phyloP scores from a whole-genome alignment of 2,329 filamentous ascomycete genomes.

The Colletotrichum gigasporum region DNA sequence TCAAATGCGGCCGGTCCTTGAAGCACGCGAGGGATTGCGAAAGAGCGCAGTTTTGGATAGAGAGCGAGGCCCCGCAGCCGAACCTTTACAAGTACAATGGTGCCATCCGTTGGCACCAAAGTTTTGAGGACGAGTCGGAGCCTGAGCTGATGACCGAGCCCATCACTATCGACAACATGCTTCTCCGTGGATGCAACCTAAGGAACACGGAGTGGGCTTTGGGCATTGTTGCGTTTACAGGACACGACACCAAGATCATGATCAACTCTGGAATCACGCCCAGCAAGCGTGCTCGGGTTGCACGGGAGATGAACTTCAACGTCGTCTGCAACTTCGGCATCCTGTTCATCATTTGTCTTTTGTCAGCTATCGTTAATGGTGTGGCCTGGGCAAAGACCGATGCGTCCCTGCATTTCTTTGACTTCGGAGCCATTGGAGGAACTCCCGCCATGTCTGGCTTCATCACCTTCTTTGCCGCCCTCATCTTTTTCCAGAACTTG shows the following conservation, averaged over 20 bases:
- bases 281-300: constrained; percentile 90
- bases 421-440: constrained; percentile 83
- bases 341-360: constrained; percentile 87
- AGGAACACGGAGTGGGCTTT: constrained; percentile 97
- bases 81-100: constrained; percentile 97
- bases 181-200: constrained; percentile 91
- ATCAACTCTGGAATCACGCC: constrained; percentile 96
- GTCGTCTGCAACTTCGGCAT: constrained; percentile 96
- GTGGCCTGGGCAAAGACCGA: constrained; percentile 79
- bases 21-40: constrained; percentile 95
- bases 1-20: constrained; percentile 84
- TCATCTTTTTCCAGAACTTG: constrained; percentile 98
- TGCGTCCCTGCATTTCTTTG: constrained; percentile 83
- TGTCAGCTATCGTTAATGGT: constrained; percentile 87
- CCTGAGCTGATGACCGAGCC: constrained; percentile 87
- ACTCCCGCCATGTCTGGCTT: constrained; percentile 84
- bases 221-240: constrained; percentile 92
- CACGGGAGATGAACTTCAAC: constrained; percentile 95
- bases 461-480: constrained; percentile 94
- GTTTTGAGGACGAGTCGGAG: constrained; percentile 68
- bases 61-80: constrained; percentile 90
- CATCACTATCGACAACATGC: constrained; percentile 92
- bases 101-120: constrained; percentile 87
- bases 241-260: constrained; percentile 98
- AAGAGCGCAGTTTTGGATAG: constrained; percentile 83